A percentile compares a stretch with the other conserved stretches of the same genome.
Conservation (phyloP, 768 basidiomycete species). For the Pilatotrama ljubarskyi region DNA sequence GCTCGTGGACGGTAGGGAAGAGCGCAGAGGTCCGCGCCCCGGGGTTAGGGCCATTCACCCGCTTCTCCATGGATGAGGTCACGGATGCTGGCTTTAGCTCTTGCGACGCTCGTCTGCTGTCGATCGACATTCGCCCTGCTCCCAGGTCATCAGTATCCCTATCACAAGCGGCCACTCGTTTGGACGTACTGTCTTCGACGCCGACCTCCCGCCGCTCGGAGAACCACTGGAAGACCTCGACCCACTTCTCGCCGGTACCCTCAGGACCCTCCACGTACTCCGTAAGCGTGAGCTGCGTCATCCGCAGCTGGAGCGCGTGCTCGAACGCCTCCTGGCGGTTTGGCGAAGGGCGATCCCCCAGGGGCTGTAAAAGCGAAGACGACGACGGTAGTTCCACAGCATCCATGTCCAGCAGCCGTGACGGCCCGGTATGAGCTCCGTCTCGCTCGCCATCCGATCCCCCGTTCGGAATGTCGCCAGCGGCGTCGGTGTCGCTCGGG, state of each 20-base stretch:
- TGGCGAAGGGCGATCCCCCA: conserved; percentile 49
- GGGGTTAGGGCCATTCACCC: background rate
- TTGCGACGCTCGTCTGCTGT: conserved; percentile 29
- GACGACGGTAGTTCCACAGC: conserved; percentile 15
- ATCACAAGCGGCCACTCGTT: too few species aligned
- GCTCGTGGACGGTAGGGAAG: conserved; percentile 13
- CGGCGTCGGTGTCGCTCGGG: background rate
- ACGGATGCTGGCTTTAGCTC: conserved; percentile 35
- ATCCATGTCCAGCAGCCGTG: conserved; percentile 1
- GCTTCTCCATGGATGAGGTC: conserved; percentile 15
- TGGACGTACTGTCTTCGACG: conserved; percentile 33
- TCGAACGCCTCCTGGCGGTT: conserved; percentile 67
- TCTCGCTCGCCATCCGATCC: background rate
- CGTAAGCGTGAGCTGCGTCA: conserved; percentile 78
- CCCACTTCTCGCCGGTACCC: conserved; percentile 75
- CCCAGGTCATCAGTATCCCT: background rate
- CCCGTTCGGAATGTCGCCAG: background rate
- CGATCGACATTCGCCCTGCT: conserved; percentile 32
- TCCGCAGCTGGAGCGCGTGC: conserved; percentile 78
- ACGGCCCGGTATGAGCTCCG: background rate
- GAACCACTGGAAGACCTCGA: conserved; percentile 86
- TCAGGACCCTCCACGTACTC: conserved; percentile 88
- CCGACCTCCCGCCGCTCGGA: conserved; percentile 55
- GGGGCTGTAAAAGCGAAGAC: conserved; percentile 43
- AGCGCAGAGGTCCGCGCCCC: background rate